Percentiles rank a stretch among this genome's conserved stretches.
phyloP scores from a whole-genome alignment of 2,329 filamentous ascomycete species.

The Penicillium sp. region DNA sequence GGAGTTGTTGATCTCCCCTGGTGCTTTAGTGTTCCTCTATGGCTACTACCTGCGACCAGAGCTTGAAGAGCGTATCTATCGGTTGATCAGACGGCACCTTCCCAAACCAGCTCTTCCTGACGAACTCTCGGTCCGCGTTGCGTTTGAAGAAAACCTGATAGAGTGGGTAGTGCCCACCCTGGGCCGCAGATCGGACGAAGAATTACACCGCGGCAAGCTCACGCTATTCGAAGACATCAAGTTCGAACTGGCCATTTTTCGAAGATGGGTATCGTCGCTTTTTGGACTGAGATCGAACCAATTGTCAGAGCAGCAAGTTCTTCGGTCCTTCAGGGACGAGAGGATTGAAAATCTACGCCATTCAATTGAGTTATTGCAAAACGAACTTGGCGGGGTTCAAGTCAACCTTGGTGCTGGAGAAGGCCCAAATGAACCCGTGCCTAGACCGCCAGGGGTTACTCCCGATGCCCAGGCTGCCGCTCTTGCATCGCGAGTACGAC shows the following conservation, averaged over 20 bases:
- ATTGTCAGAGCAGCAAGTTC: slow-evolving; percentile 12
- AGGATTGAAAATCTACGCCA: slow-evolving; percentile 28
- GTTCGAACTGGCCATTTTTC: slow-evolving; percentile 33
- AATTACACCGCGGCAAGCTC: slow-evolving; percentile 35
- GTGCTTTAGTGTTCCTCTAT: slow-evolving; percentile 34
- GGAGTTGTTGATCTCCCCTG: slow-evolving; percentile 34
- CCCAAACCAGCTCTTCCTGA: slow-evolving; percentile 42
- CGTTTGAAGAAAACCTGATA: slow-evolving; percentile 42
- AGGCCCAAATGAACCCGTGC: slow-evolving; percentile 10
- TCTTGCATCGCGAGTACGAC: slow-evolving; percentile 2
- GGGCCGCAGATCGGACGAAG: slow-evolving; percentile 40
- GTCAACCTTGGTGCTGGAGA: slow-evolving; percentile 7
- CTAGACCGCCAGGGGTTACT: slow-evolving; percentile 15
- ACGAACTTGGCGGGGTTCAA: slow-evolving; percentile 24
- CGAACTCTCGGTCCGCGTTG: slow-evolving; percentile 41
- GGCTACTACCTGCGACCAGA: slow-evolving; percentile 35
- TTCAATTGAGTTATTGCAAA: slow-evolving; percentile 31
- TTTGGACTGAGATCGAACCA: slow-evolving; percentile 25
- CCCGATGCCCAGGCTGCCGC: slow-evolving; percentile 13
- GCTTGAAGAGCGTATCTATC: slow-evolving; percentile 39
- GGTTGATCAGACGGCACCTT: slow-evolving; percentile 39
- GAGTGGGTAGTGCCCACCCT: slow-evolving; percentile 43
- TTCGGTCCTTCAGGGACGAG: slow-evolving; percentile 18
- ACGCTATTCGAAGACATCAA: slow-evolving; percentile 36
- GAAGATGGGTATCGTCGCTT: slow-evolving; percentile 31